Evolutionary conservation across 2,329 filamentous ascomycete genomes (phyloP).

Genomic region (Trichoderma guizhouense): DNA sequence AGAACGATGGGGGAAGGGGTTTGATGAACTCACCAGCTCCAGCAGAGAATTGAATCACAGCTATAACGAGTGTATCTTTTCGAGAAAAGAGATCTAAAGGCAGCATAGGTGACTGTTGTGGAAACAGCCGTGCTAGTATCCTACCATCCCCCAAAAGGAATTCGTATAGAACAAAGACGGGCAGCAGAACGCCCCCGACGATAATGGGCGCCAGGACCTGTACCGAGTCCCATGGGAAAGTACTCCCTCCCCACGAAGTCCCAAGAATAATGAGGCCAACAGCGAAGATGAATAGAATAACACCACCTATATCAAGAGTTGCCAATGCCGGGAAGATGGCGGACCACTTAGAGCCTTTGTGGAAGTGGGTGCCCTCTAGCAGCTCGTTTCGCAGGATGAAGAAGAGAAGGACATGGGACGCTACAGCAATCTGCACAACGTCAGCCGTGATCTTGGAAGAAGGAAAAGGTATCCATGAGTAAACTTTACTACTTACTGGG

Average conservation of each 20-base stretch:
- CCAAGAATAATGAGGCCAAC: neutral
- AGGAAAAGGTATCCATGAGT: neutral
- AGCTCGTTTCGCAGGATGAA: neutral
- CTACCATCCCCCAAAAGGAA: neutral
- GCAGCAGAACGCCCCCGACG: neutral
- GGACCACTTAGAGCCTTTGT: neutral
- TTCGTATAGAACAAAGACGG: neutral
- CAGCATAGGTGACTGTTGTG: neutral
- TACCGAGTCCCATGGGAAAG: neutral
- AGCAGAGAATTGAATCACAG: neutral
- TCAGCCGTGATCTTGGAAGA: neutral
- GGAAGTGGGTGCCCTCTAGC: neutral
- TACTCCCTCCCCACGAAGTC: neutral
- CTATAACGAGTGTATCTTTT: neutral
- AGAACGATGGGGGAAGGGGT: neutral
- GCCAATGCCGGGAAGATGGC: neutral
- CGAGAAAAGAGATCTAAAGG: neutral
- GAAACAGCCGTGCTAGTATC: neutral
- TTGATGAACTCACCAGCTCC: neutral
- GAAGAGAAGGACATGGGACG: neutral
- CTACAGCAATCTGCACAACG: neutral
- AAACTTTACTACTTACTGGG: neutral
- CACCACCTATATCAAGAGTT: neutral
- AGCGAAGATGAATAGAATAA: neutral
- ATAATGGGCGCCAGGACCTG: neutral